Evolutionary conservation across 2,329 filamentous ascomycete genomes (phyloP), one percentile per base, ranked within the genome.

Genomic region (Penicillium sp.): DNA sequence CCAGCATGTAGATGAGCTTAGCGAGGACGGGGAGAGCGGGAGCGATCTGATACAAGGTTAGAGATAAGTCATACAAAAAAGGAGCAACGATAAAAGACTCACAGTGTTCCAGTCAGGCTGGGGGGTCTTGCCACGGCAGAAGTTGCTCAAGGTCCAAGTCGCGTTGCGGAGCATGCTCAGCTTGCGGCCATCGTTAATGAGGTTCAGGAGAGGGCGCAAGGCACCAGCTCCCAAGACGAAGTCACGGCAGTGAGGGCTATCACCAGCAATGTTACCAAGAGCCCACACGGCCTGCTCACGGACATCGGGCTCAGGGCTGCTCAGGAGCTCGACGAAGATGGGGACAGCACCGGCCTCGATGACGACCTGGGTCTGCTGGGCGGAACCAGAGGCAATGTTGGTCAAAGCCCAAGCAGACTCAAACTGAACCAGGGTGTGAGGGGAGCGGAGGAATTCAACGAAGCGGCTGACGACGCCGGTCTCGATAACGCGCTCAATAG

Each of bases 61-160:
- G 39, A 66, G 21, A 45, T 26, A 37, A 37, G 61, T 60, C 60
- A 46, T 23, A 64, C 44, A 62, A 67, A 50, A 69, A 68, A 27
- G 4, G 2, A 50, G 25, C 10, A 21, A 42, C n/a, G 4, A 21
- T 19, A 8, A 42, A 19, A 29, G 19, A 96, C 92, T 42, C 11
- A 42, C 37, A 37, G 92, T 97, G 73, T 88, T 87, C 95, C 95
- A 99, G 75, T 99, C 95, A 47, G 95, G 95, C 81, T 99, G 95
- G 51, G 95, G 95, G 9, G 93, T 97, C 86, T 99, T 99, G 80
- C 95, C 95, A 83, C 95, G 92, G 82, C 95, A 99, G 81, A 99
- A 99, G 84, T 99, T 99, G 85, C 95, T 98, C 56, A 99, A 82
- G 45, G 95, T 99, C 95, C 95, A 99, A 25, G 95, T 99, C 35